Conservation (phyloP, 805 yeast species). For the Schwanniomyces sp. region DNA sequence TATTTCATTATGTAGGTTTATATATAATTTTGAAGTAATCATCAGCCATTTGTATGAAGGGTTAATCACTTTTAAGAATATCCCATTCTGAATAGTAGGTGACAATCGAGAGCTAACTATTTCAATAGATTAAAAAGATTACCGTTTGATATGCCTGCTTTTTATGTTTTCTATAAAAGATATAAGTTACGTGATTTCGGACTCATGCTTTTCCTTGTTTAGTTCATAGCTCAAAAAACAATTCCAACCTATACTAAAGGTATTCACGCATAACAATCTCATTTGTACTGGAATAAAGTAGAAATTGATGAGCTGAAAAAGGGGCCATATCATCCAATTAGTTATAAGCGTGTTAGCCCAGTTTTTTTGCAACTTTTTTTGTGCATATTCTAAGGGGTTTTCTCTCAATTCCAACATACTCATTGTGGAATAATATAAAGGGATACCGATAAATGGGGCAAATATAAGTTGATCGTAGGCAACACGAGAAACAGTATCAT, state of each 20-base stretch:
- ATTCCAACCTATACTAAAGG: slow-evolving; percentile 81
- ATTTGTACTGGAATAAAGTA: slow-evolving; percentile 69
- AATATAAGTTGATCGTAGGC: slow-evolving; percentile 70
- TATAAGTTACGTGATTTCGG: neutral
- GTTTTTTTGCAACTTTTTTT: slow-evolving; percentile 45
- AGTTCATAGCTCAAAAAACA: slow-evolving; percentile 62
- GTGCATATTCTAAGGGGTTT: slow-evolving; percentile 38
- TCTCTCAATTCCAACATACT: slow-evolving; percentile 58
- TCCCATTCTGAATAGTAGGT: too few species aligned
- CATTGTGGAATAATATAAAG: slow-evolving; percentile 69
- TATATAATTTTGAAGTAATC: too few species aligned
- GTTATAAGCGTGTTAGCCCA: slow-evolving; percentile 67
- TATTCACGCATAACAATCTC: slow-evolving; percentile 67
- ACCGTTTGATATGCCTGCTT: too few species aligned
- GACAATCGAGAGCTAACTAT: too few species aligned
- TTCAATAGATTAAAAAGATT: too few species aligned
- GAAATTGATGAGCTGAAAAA: slow-evolving; percentile 78
- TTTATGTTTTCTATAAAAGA: too few species aligned
- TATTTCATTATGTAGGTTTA: too few species aligned
- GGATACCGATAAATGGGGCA: slow-evolving; percentile 75
- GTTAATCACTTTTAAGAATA: too few species aligned
- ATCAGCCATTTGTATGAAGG: too few species aligned
- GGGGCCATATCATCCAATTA: slow-evolving; percentile 91
- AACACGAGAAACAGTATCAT: slow-evolving; percentile 44
- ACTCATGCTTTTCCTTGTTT: slow-evolving; percentile 10